Base-by-base conservation (phyloP, 2,329 filamentous ascomycete species). In the Boeremia lycopersici region DNA sequence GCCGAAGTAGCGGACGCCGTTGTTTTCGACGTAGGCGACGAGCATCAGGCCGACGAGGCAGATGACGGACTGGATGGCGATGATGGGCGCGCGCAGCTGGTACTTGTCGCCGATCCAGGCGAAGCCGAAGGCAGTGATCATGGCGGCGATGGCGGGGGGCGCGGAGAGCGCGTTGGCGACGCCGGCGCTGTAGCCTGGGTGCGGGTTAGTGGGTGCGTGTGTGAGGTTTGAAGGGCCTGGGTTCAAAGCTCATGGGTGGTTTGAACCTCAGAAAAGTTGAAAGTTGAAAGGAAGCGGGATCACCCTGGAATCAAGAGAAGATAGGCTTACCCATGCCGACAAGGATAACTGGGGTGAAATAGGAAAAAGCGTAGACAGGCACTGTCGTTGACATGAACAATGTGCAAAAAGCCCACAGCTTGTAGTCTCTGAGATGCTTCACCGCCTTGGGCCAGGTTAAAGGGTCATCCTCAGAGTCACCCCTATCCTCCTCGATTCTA, bases 261-360 rank as follows among this genome's bases (percentile, higher is more conserved):
- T 23, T 5, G 5, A 23, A 23, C 19, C 19, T 23, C 19, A 23
- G 19, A 23, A 23, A 23, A 23, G 5, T 5, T 3, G 33, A 17
- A 17, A 6, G n/a, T 15, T 15, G 7, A 2, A 5, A 19, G 7
- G 1, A 11, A 36, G 15, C 9, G 8, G 3, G 2, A 19, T 7
- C 15, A 12, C 11, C 11, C 6, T 4, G 34, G n/a, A 23, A 3
- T 19, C 10, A 19, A 17, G 11, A 4, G 4, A 19, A 7, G 8
- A 12, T 11, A 6, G 17, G 17, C 39, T 15, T 41, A 41, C 39
- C 39, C 39, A 30, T 15, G 17, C 65, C 64, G 5, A 67, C 45
- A 9, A 70, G 61, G 10, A 71, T 70, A 5, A 70, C 58, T 7
- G 68, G 68, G 4, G 67, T 57, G 43, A 69, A 70, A 53, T 68